These are phyloP conservation scores for Stentor coeruleus DNA, from an alignment of 73 alveolate species.

Conservation along the genomic window DNA sequence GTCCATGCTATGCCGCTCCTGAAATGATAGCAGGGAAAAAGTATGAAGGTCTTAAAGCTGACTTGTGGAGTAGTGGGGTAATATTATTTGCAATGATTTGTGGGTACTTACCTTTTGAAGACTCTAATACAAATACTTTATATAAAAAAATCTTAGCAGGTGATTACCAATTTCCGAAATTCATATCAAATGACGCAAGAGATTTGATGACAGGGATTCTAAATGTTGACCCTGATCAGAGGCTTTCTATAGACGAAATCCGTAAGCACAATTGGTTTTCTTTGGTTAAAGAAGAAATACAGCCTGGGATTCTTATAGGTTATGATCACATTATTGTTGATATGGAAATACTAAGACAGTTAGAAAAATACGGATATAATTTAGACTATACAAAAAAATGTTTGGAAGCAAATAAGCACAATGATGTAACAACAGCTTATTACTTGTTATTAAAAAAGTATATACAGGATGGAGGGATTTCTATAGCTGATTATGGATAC, in stretches of 20 bases:
- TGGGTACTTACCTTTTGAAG: conserved; percentile 94
- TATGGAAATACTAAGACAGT: conserved; percentile 35
- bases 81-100: conserved; percentile 88
- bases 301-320: conserved; percentile 38
- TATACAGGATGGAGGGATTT: conserved; percentile 27
- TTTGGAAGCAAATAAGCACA: conserved; percentile 70
- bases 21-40: conserved; percentile 81
- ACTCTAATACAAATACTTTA: conserved; percentile 70
- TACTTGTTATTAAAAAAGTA: conserved; percentile 27
- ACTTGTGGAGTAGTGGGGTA: conserved; percentile 91
- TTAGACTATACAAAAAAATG: conserved; percentile 53
- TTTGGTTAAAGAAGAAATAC: conserved; percentile 17
- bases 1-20: conserved; percentile 92
- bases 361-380: conserved; percentile 58
- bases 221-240: conserved; percentile 79
- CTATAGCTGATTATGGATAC: too few species aligned
- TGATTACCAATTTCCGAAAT: conserved; percentile 70
- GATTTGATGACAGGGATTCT: conserved; percentile 49
- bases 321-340: conserved; percentile 54
- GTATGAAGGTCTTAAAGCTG: conserved; percentile 63
- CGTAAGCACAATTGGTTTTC: conserved; percentile 81
- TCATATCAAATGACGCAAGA: conserved; percentile 37
- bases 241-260: conserved; percentile 73
- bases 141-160: conserved; percentile 80
- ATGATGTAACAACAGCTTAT: conserved; percentile 46